Evolutionary conservation across 306 rosid genomes (phyloP).

Genomic region (Cajanus cajan): DNA sequence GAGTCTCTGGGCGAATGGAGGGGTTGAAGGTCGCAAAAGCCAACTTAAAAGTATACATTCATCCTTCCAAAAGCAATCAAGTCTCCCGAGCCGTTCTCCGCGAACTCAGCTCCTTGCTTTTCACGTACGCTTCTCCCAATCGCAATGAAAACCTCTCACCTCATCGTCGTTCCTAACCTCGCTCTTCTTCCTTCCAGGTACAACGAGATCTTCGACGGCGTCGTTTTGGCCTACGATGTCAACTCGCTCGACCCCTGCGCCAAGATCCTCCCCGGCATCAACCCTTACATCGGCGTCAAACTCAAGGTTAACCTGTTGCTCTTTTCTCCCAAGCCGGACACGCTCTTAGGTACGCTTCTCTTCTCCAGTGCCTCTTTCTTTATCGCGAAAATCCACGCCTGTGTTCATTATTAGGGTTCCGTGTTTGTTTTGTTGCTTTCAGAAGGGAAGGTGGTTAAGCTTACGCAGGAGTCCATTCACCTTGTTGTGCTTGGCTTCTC

Average conservation of each 20-base stretch:
- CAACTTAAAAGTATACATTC: slow-evolving; percentile 51
- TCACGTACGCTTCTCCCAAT: slow-evolving; percentile 41
- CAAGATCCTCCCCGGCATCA: slow-evolving; percentile 50
- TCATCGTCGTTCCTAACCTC: not conserved
- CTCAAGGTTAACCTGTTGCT: slow-evolving; percentile 59
- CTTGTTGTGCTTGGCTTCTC: slow-evolving; percentile 78
- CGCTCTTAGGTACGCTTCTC: slow-evolving; percentile 67
- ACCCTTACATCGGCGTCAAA: slow-evolving; percentile 64
- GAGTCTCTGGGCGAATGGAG: slow-evolving; percentile 46
- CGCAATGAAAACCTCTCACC: not conserved
- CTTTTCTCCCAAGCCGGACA: slow-evolving; percentile 79
- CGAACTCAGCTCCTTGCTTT: slow-evolving; percentile 69
- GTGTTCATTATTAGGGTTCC: not conserved
- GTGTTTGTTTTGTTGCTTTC: slow-evolving; percentile 28
- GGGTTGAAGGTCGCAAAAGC: slow-evolving; percentile 73
- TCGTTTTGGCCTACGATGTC: slow-evolving; percentile 70
- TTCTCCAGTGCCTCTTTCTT: not conserved
- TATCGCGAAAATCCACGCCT: not conserved
- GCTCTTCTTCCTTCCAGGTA: slow-evolving; percentile 37
- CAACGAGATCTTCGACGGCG: slow-evolving; percentile 70
- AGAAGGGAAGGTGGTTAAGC: slow-evolving; percentile 84
- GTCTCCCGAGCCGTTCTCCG: slow-evolving; percentile 60
- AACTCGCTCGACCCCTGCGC: slow-evolving; percentile 45
- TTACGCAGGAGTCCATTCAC: slow-evolving; percentile 66
- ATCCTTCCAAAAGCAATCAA: slow-evolving; percentile 58